phyloP scores from a whole-genome alignment of 2,329 filamentous ascomycete genomes.

The Phyllosticta citriasiana region DNA sequence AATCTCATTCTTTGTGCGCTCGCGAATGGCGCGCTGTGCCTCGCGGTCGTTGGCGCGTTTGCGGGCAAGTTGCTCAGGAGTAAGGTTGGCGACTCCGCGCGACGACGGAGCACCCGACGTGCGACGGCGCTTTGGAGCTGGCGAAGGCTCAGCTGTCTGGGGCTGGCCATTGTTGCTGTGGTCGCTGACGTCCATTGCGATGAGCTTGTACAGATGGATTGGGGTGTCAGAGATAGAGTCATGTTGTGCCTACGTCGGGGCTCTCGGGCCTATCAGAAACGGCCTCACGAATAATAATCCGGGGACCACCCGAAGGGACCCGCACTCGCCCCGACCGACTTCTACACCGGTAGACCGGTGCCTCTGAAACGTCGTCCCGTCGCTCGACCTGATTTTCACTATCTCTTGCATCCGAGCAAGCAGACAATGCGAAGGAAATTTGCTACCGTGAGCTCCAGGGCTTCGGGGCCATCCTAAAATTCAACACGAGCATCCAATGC shows the following conservation, averaged over 20 bases:
- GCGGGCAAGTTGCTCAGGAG: conserved; percentile 76
- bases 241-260: not conserved
- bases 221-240: not conserved
- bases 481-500: not conserved
- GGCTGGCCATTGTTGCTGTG: not conserved
- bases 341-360: not conserved
- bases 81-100: conserved; percentile 76
- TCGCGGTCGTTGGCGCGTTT: conserved; percentile 89
- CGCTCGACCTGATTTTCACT: not conserved
- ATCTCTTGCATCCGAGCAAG: not conserved
- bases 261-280: not conserved
- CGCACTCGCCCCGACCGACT: not conserved
- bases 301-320: not conserved
- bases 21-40: conserved; percentile 74
- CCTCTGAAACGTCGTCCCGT: not conserved
- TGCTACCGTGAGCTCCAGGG: not conserved
- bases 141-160: not conserved
- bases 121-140: conserved; percentile 22
- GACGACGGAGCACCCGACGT: conserved; percentile 33
- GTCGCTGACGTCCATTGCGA: not conserved
- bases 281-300: not conserved
- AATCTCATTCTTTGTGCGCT: conserved; percentile 72
- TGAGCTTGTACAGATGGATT: not conserved
- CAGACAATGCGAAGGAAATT: not conserved
- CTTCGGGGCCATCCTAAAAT: not conserved